Conservation (phyloP, 495 filamentous ascomycete species). For the Penicillium cosmopolitanum region DNA sequence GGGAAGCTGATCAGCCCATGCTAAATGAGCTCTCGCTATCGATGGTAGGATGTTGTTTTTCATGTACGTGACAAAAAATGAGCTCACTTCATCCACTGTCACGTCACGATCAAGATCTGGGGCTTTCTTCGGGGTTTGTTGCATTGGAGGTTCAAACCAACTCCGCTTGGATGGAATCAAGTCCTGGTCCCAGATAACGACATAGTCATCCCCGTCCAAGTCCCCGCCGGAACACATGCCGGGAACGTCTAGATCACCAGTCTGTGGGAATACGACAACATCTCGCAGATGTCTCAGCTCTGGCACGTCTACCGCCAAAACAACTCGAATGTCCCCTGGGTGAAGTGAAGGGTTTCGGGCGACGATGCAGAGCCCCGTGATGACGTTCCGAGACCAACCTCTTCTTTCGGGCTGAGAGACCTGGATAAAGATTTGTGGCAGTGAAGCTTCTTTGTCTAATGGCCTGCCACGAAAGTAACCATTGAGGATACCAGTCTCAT, state of each 20-base stretch:
- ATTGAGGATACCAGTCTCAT: constrained; percentile 76
- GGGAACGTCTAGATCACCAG: constrained; percentile 80
- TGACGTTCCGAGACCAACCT: constrained; percentile 57
- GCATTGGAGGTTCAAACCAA: constrained; percentile 76
- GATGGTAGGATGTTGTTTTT: constrained; percentile 80
- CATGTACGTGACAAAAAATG: constrained; percentile 93
- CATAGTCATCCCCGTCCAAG: constrained; percentile 93
- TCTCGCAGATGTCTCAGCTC: constrained; percentile 74
- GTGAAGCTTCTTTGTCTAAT: constrained; percentile 40
- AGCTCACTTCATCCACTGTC: constrained; percentile 67
- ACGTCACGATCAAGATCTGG: constrained; percentile 61
- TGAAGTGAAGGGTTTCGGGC: constrained; percentile 95
- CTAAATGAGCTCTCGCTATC: constrained; percentile 86
- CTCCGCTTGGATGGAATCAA: constrained; percentile 62
- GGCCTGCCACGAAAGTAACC: constrained; percentile 47
- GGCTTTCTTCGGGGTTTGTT: constrained; percentile 58
- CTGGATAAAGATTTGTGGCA: constrained; percentile 92
- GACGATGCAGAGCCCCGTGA: constrained; percentile 79
- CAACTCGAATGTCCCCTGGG: constrained; percentile 88
- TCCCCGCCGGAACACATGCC: constrained; percentile 97
- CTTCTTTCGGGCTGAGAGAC: constrained; percentile 58
- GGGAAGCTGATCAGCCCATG: constrained; percentile 65
- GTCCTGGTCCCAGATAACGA: constrained; percentile 88
- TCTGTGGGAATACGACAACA: constrained; percentile 84
- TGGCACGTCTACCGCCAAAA: constrained; percentile 78